Evolutionary conservation across 139 green algal species (phyloP).

Genomic region (Coccomyxa sp.): DNA sequence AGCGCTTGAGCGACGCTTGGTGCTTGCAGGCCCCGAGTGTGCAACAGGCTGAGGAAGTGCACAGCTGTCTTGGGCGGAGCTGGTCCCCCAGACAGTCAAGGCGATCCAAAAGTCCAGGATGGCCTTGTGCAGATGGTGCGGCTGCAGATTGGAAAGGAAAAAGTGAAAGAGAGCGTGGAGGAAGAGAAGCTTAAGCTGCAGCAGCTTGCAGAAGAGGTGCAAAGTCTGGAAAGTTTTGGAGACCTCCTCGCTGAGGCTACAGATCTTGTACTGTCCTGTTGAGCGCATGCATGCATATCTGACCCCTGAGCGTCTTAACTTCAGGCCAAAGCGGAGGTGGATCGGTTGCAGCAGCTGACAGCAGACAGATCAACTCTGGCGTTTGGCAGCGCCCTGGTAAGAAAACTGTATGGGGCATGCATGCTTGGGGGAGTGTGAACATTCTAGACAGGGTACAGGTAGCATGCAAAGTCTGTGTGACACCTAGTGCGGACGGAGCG

Average conservation of each 20-base stretch:
- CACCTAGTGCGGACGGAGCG: no score
- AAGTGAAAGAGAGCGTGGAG: slow-evolving; percentile 39
- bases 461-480: no score
- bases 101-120: slow-evolving; percentile 26
- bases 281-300: neutral
- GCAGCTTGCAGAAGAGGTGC: slow-evolving; percentile 32
- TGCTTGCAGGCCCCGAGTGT: no score
- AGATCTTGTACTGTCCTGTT: neutral
- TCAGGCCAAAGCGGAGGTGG: slow-evolving; percentile 42
- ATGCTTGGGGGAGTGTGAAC: no score
- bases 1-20: no score
- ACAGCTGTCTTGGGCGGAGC: neutral
- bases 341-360: slow-evolving; percentile 30
- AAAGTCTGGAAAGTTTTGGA: no score
- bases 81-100: neutral
- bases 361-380: slow-evolving; percentile 27
- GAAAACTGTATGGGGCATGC: neutral
- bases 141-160: slow-evolving; percentile 48
- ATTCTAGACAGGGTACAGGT: no score
- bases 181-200: slow-evolving; percentile 27
- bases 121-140: slow-evolving; percentile 34
- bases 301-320: neutral
- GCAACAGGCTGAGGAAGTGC: neutral
- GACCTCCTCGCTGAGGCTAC: no score
- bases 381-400: slow-evolving; percentile 39